Conservation (phyloP, 2,329 filamentous ascomycete species). For the Exophiala sp. region DNA sequence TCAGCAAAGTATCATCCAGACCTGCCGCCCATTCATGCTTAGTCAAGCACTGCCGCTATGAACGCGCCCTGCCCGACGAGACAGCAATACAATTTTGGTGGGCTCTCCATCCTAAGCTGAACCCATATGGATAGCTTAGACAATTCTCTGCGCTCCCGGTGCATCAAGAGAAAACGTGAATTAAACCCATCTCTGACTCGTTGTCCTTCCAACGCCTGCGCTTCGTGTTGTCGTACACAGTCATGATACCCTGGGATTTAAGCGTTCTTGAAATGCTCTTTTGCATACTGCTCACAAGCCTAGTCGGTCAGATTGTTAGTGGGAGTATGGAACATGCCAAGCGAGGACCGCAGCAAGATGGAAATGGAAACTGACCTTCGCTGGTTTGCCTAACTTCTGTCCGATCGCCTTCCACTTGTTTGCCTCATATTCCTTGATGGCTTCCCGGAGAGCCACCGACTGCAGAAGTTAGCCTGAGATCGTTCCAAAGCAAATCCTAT, state of each 20-base stretch:
- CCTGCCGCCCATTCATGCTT: background rate
- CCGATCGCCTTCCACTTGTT: constrained; percentile 99
- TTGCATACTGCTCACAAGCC: constrained; percentile 89
- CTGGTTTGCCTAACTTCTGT: constrained; percentile 93
- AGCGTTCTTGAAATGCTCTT: constrained; percentile 69
- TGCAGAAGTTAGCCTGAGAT: constrained; percentile 20
- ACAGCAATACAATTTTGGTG: background rate
- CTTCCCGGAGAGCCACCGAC: constrained; percentile 62
- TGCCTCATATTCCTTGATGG: constrained; percentile 97
- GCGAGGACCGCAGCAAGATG: background rate
- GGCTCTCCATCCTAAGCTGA: background rate
- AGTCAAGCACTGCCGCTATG: background rate
- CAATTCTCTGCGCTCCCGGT: no score
- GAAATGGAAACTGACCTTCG: constrained; percentile 62
- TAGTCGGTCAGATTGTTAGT: constrained; percentile 32
- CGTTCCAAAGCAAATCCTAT: background rate
- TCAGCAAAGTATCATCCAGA: background rate
- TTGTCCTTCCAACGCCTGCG: constrained; percentile 16
- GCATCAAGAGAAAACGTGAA: background rate
- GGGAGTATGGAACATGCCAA: constrained; percentile 1
- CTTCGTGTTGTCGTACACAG: constrained; percentile 8
- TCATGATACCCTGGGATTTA: constrained; percentile 7
- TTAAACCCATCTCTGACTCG: background rate
- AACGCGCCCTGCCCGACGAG: background rate
- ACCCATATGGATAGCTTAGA: no score